Evolutionary conservation across 768 basidiomycete species (phyloP), one percentile per base, ranked within the genome.

Genomic region (Boletus rufocinnamomeus): DNA sequence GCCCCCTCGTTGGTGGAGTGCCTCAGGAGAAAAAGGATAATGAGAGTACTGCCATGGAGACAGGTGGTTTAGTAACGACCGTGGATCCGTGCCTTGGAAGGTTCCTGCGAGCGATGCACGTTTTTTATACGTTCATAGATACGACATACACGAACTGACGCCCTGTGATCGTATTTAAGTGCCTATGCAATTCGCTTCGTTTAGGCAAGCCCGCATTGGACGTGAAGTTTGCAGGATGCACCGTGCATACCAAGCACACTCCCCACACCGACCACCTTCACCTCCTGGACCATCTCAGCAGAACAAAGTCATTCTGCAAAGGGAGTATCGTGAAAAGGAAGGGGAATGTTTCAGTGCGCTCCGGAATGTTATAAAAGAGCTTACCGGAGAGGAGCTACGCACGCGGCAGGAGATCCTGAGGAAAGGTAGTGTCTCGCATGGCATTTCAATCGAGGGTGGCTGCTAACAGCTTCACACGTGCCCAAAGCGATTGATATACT

Each of bases 301-400:
- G 17, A 60, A 23, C 40, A 71, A 64, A 38, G 58, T 43, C 8
- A 16, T 27, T 4, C 21, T 35, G 47, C 69, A 71, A 27, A 60
- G 51, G 52, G 59, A 52, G 23, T 71, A 71, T 38, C 66, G 69
- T 6, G 67, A 66, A 46, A 66, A 50, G 43, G 69, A 71, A n/a
- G 37, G 30, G 6, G 66, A 61, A 9, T 49, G 53, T 46, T 64
- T 71, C 23, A 52, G 52, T 14, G 28, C 5, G 11, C 70, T 71
- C 16, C 61, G 69, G 3, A 47, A 52, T 4, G 32, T 51, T 21
- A 63, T 70, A 34, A 58, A 44, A 41, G 43, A 40, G 3, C 48
- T 66, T 32, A 68, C 62, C 1, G 54, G 58, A 19, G 49, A 56
- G 32, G 59, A 63, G 4, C 52, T 25, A 2, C 53, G 37, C 11